Conservation (phyloP, 163 green algal genomes). For the Chloroidium sp. region DNA sequence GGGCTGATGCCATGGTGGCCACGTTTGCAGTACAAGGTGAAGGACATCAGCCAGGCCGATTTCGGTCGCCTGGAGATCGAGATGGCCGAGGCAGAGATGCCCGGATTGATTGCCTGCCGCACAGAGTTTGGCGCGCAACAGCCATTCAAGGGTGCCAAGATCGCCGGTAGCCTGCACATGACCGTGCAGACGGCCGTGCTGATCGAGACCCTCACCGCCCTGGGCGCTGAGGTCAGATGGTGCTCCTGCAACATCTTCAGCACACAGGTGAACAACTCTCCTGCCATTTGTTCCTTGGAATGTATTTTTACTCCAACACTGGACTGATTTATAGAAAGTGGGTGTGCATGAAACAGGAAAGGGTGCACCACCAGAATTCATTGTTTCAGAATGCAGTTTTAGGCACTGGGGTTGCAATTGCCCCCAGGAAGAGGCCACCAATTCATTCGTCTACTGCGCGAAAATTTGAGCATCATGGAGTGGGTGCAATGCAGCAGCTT, state of each 20-base stretch:
- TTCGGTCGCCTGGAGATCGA: constrained; percentile 98
- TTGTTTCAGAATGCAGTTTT: too few species aligned
- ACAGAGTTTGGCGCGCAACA: constrained; percentile 88
- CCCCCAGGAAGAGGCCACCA: too few species aligned
- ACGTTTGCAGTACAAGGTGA: constrained; percentile 83
- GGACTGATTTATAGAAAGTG: too few species aligned
- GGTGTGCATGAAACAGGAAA: too few species aligned
- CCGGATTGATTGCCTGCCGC: constrained; percentile 91
- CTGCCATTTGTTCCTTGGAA: too few species aligned
- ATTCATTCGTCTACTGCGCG: too few species aligned
- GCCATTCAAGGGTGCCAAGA: constrained; percentile 91
- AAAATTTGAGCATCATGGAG: too few species aligned
- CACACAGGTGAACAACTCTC: constrained; percentile 53
- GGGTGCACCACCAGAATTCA: too few species aligned
- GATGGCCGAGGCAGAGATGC: constrained; percentile 95
- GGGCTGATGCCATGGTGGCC: background rate
- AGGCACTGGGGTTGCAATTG: too few species aligned
- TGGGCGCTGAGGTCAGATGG: constrained; percentile 88
- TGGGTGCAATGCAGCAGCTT: too few species aligned
- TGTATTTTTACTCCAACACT: too few species aligned
- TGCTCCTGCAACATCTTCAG: constrained; percentile 97
- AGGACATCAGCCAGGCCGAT: constrained; percentile 95
- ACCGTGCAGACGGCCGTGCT: constrained; percentile 99
- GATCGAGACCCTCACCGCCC: constrained; percentile 93
- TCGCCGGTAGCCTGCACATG: constrained; percentile 97